Percentiles rank a stretch among this genome's conserved stretches.
Evolutionary conservation across 768 basidiomycete genomes (phyloP).

Genomic region (Neoboletus brunneissimus): DNA sequence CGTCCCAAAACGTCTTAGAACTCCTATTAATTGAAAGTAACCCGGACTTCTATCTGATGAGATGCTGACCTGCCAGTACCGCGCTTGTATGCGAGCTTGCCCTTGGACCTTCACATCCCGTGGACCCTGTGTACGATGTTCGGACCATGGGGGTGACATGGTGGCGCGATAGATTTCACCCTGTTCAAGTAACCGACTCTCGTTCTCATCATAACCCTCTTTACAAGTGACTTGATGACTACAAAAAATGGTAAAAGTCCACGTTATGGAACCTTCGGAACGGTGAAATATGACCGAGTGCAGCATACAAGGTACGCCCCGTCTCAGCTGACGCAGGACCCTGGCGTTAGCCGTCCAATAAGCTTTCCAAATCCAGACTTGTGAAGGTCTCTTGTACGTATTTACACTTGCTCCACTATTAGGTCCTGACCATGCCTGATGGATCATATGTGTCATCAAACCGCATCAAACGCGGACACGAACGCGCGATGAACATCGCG

Average conservation of each 20-base stretch:
- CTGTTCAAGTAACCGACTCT: neutral
- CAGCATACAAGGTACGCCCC: slow-evolving; percentile 1
- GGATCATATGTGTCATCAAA: slow-evolving; percentile 14
- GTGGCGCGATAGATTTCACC: neutral
- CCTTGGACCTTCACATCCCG: slow-evolving; percentile 11
- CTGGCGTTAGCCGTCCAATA: slow-evolving; percentile 6
- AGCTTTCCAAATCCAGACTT: slow-evolving; percentile 20
- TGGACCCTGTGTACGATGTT: neutral
- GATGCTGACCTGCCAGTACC: neutral
- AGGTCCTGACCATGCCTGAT: slow-evolving; percentile 14
- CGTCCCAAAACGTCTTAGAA: slow-evolving; percentile 3
- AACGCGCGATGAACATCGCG: slow-evolving; percentile 2
- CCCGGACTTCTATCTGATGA: slow-evolving; percentile 7
- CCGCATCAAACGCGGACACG: slow-evolving; percentile 12
- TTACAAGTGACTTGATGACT: slow-evolving; percentile 5
- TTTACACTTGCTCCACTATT: slow-evolving; percentile 20
- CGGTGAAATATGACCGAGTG: neutral
- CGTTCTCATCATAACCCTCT: slow-evolving; percentile 6
- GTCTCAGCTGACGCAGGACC: slow-evolving; percentile 7
- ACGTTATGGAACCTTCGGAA: neutral
- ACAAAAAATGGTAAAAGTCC: slow-evolving; percentile 1
- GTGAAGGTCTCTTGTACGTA: slow-evolving; percentile 25
- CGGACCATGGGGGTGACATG: slow-evolving; percentile 1
- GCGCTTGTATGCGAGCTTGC: neutral
- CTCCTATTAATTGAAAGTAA: slow-evolving; percentile 4